Conservation (phyloP, 108 stramenopile species). For the Fistulifera solaris region DNA sequence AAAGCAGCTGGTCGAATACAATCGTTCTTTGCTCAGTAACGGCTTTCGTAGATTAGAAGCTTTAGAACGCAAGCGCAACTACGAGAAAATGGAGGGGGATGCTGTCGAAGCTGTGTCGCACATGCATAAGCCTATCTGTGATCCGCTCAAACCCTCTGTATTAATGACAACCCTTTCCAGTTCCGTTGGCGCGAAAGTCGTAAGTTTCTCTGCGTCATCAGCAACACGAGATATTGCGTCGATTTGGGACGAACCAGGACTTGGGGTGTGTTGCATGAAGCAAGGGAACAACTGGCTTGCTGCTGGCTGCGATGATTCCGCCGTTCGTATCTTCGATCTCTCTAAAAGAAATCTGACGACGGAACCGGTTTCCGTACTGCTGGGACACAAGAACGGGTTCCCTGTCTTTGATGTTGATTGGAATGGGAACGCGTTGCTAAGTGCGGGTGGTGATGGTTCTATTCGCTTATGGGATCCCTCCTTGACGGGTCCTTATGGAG, state of each 20-base stretch:
- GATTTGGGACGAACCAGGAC: slow-evolving; percentile 69
- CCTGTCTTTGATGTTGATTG: slow-evolving; percentile 85
- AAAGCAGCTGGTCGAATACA: slow-evolving; percentile 62
- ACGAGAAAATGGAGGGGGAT: slow-evolving; percentile 30
- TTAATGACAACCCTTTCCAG: slow-evolving; percentile 52
- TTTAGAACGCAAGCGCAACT: slow-evolving; percentile 71
- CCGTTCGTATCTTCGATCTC: slow-evolving; percentile 53
- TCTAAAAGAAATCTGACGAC: slow-evolving; percentile 18
- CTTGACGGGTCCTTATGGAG: slow-evolving; percentile 67
- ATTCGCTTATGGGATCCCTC: slow-evolving; percentile 82
- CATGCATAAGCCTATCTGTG: background rate
- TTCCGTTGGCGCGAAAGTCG: background rate
- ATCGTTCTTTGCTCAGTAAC: slow-evolving; percentile 69
- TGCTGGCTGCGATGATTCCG: slow-evolving; percentile 79
- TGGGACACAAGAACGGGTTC: slow-evolving; percentile 87
- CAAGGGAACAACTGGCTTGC: slow-evolving; percentile 73
- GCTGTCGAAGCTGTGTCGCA: background rate
- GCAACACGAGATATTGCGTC: slow-evolving; percentile 7
- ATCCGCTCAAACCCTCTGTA: slow-evolving; percentile 64
- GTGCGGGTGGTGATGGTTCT: slow-evolving; percentile 83
- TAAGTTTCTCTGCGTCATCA: too few relatives aligned
- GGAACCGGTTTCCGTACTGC: slow-evolving; percentile 48
- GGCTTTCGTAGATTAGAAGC: slow-evolving; percentile 86
- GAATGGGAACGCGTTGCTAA: slow-evolving; percentile 72
- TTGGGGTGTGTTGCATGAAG: slow-evolving; percentile 69